Evolutionary conservation across 306 rosid genomes (phyloP).

Genomic region (Glycine latifolia): DNA sequence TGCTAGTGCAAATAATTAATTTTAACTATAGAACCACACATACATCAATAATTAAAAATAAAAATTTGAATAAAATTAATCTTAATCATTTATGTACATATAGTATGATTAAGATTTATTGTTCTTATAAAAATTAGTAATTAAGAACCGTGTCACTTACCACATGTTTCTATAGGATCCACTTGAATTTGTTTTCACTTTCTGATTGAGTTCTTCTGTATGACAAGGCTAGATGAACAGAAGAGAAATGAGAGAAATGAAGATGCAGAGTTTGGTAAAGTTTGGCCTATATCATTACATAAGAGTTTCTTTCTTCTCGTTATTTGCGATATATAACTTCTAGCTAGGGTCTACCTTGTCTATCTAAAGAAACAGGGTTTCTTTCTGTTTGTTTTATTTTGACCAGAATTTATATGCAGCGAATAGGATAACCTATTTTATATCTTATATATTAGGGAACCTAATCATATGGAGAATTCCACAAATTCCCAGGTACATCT

Average conservation of each 20-base stretch:
- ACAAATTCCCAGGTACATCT: slow-evolving; percentile 30
- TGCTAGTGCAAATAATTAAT: neutral
- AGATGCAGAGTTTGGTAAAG: slow-evolving; percentile 30
- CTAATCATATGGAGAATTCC: slow-evolving; percentile 15
- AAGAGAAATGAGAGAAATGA: neutral
- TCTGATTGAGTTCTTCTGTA: neutral
- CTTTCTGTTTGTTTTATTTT: slow-evolving; percentile 34
- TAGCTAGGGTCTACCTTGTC: neutral
- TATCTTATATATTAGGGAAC: neutral
- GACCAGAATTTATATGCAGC: slow-evolving; percentile 12
- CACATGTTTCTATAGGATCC: neutral
- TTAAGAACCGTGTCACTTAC: neutral
- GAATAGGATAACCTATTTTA: neutral
- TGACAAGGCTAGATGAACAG: slow-evolving; percentile 9
- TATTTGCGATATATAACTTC: neutral
- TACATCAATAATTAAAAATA: neutral
- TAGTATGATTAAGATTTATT: neutral
- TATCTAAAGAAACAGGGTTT: slow-evolving; percentile 39
- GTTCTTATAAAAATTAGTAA: neutral
- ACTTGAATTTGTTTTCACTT: neutral
- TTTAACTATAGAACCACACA: neutral
- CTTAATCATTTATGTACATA: neutral
- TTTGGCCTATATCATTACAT: neutral
- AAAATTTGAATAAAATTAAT: neutral
- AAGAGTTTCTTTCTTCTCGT: neutral